Percentiles rank a stretch among this genome's conserved stretches.
phyloP scores from a whole-genome alignment of 495 filamentous ascomycete species.

The Extremus antarcticus region DNA sequence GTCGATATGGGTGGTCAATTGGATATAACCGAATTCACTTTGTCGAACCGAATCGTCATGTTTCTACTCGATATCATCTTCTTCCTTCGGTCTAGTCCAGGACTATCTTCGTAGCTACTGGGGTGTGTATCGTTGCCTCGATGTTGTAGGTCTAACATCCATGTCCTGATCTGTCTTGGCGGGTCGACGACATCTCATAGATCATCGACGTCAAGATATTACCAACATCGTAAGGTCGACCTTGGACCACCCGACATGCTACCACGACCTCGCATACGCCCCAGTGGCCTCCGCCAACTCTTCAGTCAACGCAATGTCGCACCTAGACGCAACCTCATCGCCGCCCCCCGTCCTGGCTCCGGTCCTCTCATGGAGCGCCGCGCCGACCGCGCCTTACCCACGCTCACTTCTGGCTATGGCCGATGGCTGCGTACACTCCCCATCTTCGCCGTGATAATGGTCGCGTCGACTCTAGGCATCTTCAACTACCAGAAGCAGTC shows the following conservation, averaged over 20 bases:
- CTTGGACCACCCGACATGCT: constrained; percentile 6
- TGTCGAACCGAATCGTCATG: too few species aligned
- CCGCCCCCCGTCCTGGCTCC: constrained; percentile 25
- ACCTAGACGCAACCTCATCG: constrained; percentile 23
- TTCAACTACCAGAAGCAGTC: constrained; percentile 98
- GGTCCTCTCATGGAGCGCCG: constrained; percentile 73
- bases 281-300: constrained; percentile 3
- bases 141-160: too few species aligned
- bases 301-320: constrained; percentile 1
- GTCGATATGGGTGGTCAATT: not conserved
- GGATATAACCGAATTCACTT: not conserved
- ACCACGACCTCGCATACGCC: constrained; percentile 11
- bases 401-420: constrained; percentile 19
- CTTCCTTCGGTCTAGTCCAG: too few species aligned
- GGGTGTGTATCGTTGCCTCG: too few species aligned
- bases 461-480: constrained; percentile 61
- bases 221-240: not conserved
- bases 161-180: not conserved
- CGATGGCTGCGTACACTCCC: constrained; percentile 46
- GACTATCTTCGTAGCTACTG: too few species aligned
- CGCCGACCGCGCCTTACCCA: constrained; percentile 68
- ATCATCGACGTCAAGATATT: not conserved
- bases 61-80: not conserved
- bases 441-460: constrained; percentile 48
- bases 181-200: not conserved